phyloP scores from a whole-genome alignment of 202 grass and related monocot genomes.

The Hordeum pubiflorum region DNA sequence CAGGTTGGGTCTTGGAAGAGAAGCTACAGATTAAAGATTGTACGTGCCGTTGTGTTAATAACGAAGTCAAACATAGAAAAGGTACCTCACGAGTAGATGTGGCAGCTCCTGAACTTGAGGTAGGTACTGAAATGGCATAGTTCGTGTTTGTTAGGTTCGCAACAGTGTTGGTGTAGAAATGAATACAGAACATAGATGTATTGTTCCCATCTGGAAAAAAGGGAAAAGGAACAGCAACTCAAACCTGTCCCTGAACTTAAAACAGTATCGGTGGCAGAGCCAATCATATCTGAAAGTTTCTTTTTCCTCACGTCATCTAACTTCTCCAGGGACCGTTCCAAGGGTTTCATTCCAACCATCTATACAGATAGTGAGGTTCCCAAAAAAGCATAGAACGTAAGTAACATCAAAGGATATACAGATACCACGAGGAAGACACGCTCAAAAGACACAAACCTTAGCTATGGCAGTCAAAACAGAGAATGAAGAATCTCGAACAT shows the following conservation, averaged over 20 bases:
- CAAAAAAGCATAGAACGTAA: neutral
- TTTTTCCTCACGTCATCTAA: conserved; percentile 98
- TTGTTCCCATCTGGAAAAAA: neutral
- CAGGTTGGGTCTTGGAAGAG: neutral
- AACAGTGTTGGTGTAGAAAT: neutral
- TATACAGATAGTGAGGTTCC: conserved; percentile 32
- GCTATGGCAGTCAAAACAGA: conserved; percentile 75
- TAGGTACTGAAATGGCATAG: conserved; percentile 28
- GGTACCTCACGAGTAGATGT: conserved; percentile 60
- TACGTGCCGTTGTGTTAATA: neutral
- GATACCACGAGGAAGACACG: neutral
- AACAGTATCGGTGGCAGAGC: conserved; percentile 43
- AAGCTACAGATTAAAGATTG: neutral
- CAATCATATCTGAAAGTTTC: conserved; percentile 97
- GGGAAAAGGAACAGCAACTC: neutral
- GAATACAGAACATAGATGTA: conserved; percentile 6
- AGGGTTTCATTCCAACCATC: conserved; percentile 98
- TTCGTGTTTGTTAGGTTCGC: neutral
- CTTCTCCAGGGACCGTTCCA: conserved; percentile 92
- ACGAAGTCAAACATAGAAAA: conserved; percentile 12
- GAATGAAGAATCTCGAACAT: conserved; percentile 92
- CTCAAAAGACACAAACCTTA: conserved; percentile 48
- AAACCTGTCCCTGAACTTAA: conserved; percentile 61
- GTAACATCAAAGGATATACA: neutral
- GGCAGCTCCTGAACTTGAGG: conserved; percentile 29